Evolutionary conservation across 1,284 basidiomycete species (phyloP).

Genomic region (Polyporus tsugae): DNA sequence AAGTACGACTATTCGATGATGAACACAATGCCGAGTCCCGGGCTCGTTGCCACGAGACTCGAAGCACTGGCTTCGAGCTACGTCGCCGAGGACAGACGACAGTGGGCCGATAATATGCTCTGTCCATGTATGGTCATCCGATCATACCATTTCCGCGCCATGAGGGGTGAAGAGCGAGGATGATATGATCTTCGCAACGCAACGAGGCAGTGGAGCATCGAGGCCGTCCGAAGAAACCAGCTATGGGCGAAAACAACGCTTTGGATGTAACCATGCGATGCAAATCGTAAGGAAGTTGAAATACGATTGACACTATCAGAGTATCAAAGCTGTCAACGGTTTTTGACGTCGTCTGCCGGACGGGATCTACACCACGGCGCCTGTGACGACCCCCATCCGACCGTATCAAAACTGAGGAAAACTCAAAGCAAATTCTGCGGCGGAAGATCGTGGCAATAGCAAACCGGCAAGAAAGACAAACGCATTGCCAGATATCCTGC

Average conservation of each 20-base stretch:
- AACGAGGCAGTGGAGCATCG: neutral
- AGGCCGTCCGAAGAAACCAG: neutral
- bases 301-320: too few relatives aligned
- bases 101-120: neutral
- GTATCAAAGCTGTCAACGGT: too few relatives aligned
- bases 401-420: too few relatives aligned
- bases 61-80: neutral
- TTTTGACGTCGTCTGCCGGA: too few relatives aligned
- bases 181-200: neutral
- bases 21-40: neutral
- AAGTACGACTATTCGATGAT: neutral
- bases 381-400: too few relatives aligned
- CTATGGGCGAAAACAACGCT: neutral
- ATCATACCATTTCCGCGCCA: neutral
- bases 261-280: neutral
- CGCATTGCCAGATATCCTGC: neutral
- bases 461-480: neutral
- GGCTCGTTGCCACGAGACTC: neutral
- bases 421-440: too few relatives aligned
- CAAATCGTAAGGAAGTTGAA: too few relatives aligned
- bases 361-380: neutral
- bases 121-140: neutral
- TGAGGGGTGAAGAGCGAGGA: neutral
- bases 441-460: too few relatives aligned
- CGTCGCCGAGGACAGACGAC: neutral